Conservation (phyloP, 169 alveolate genomes). For the Plasmodium blacklocki region DNA sequence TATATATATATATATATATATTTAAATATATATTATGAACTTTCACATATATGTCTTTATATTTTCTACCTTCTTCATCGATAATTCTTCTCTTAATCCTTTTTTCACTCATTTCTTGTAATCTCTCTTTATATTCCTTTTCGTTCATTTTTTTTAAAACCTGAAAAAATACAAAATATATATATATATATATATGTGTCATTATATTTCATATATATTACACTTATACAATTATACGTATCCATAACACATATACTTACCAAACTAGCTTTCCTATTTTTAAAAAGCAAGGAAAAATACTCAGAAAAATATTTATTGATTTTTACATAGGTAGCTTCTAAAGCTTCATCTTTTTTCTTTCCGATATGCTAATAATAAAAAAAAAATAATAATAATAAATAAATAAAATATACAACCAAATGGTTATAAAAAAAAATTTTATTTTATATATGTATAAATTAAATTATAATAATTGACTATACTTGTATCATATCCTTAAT, state of each 20-base stretch:
- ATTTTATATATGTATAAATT: no score
- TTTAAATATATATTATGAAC: neutral
- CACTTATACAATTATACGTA: no score
- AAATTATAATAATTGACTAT: neutral
- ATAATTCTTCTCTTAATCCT: slow-evolving; percentile 25
- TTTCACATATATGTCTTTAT: neutral
- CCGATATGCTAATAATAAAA: slow-evolving; percentile 59
- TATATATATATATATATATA: neutral
- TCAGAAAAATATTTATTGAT: slow-evolving; percentile 73
- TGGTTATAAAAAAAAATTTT: neutral
- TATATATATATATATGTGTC: slow-evolving; percentile 1
- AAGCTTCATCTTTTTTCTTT: slow-evolving; percentile 74
- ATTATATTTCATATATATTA: neutral
- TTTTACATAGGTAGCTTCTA: slow-evolving; percentile 73
- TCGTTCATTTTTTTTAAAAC: slow-evolving; percentile 64
- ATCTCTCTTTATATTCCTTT: slow-evolving; percentile 43
- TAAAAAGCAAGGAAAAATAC: slow-evolving; percentile 68
- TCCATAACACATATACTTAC: slow-evolving; percentile 5
- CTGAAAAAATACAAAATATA: slow-evolving; percentile 17
- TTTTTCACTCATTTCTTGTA: slow-evolving; percentile 45
- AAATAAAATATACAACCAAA: slow-evolving; percentile 1
- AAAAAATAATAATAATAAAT: slow-evolving; percentile 3
- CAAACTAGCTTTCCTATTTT: slow-evolving; percentile 71
- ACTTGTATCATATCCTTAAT: slow-evolving; percentile 76
- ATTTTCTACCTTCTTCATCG: slow-evolving; percentile 73